Conservation (phyloP, 2,329 filamentous ascomycete species). For the Colletotrichum liriopes region DNA sequence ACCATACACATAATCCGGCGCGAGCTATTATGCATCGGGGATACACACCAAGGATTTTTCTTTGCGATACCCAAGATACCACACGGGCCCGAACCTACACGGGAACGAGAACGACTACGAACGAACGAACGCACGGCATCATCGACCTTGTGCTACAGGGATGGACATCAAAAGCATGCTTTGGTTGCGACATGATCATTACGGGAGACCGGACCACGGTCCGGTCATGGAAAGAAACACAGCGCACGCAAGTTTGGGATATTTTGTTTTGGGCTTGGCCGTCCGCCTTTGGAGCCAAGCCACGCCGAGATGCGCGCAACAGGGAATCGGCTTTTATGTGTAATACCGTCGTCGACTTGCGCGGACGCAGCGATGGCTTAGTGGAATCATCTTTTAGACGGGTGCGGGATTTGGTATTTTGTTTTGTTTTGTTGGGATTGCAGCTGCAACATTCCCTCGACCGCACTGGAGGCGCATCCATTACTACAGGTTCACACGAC, state of each 20-base stretch:
- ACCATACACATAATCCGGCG: conserved; percentile 44
- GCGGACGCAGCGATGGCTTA: neutral
- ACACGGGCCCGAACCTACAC: conserved; percentile 29
- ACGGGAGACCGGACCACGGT: conserved; percentile 20
- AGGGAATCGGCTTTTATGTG: conserved; percentile 17
- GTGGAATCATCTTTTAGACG: conserved; percentile 5
- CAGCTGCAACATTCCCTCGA: neutral
- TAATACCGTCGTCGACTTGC: conserved; percentile 19
- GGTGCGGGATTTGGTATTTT: neutral
- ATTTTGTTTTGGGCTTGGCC: neutral
- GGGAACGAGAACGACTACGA: conserved; percentile 39
- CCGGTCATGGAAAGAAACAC: conserved; percentile 29
- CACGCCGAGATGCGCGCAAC: neutral
- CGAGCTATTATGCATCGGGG: conserved; percentile 43
- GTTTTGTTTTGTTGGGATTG: conserved; percentile 5
- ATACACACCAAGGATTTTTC: conserved; percentile 41
- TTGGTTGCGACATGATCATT: conserved; percentile 33
- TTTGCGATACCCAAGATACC: conserved; percentile 45
- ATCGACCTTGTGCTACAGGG: conserved; percentile 28
- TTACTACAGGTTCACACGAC: conserved; percentile 23
- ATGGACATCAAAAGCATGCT: conserved; percentile 41
- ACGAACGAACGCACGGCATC: conserved; percentile 39
- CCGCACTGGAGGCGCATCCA: conserved; percentile 26
- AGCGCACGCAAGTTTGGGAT: conserved; percentile 28
- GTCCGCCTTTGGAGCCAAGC: neutral